These are phyloP conservation scores for Schwanniomyces yamadae DNA, from an alignment of 805 yeast species.

Conservation along the genomic window DNA sequence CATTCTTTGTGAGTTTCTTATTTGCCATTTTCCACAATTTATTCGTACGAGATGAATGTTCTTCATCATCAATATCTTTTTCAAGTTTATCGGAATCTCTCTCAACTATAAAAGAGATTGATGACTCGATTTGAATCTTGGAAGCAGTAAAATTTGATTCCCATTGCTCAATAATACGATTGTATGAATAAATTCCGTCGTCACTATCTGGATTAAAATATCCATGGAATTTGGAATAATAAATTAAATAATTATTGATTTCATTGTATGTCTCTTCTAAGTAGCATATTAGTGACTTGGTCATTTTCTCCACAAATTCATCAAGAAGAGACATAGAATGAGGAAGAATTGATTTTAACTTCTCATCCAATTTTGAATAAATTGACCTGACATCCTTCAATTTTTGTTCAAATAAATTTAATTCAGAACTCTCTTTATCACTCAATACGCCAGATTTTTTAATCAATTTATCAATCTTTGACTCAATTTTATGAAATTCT, in stretches of 20 bases:
- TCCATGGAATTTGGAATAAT: slow-evolving; percentile 24
- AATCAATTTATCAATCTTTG: slow-evolving; percentile 37
- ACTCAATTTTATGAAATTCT: slow-evolving; percentile 38
- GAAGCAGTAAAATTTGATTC: slow-evolving; percentile 34
- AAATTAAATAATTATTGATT: slow-evolving; percentile 19
- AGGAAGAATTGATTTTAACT: slow-evolving; percentile 44
- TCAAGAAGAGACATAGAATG: slow-evolving; percentile 45
- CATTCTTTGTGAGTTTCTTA: slow-evolving; percentile 14
- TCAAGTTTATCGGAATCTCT: slow-evolving; percentile 39
- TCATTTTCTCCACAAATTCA: slow-evolving; percentile 47
- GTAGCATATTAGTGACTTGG: slow-evolving; percentile 37
- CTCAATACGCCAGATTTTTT: slow-evolving; percentile 28
- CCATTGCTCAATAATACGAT: slow-evolving; percentile 40
- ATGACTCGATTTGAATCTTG: slow-evolving; percentile 37
- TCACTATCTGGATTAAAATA: slow-evolving; percentile 16
- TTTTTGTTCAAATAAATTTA: slow-evolving; percentile 29
- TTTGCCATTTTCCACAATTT: slow-evolving; percentile 30
- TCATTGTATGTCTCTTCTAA: slow-evolving; percentile 34
- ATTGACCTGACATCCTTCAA: slow-evolving; percentile 27
- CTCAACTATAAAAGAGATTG: slow-evolving; percentile 27
- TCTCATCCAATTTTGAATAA: slow-evolving; percentile 38
- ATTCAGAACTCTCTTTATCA: slow-evolving; percentile 37
- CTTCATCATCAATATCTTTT: slow-evolving; percentile 33
- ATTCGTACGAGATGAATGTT: slow-evolving; percentile 20
- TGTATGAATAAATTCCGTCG: slow-evolving; percentile 19